Percentiles rank a stretch among this genome's conserved stretches.
Evolutionary conservation across 768 basidiomycete species (phyloP).

Genomic region (Leccinum aurantiacum): DNA sequence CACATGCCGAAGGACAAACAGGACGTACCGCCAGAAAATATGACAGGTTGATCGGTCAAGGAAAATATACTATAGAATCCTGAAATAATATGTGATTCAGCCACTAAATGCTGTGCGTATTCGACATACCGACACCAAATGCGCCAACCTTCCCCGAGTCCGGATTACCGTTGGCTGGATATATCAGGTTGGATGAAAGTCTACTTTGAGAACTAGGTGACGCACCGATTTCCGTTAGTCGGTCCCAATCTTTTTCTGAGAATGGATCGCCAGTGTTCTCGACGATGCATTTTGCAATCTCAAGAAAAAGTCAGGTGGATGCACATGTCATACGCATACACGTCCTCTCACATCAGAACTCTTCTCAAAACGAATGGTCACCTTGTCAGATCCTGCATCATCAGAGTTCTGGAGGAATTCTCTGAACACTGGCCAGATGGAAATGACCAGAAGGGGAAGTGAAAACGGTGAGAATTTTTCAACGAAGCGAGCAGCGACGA

Average conservation of each 20-base stretch:
- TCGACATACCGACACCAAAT: slow-evolving; percentile 68
- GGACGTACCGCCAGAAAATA: slow-evolving; percentile 63
- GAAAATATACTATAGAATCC: slow-evolving; percentile 80
- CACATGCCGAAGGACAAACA: slow-evolving; percentile 18
- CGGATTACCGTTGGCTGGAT: slow-evolving; percentile 83
- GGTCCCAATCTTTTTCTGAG: slow-evolving; percentile 80
- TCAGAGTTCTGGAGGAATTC: not conserved
- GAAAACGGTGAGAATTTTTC: not conserved
- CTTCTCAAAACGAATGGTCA: slow-evolving; percentile 77
- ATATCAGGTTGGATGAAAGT: not conserved
- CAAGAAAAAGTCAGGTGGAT: not conserved
- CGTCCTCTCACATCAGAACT: slow-evolving; percentile 37
- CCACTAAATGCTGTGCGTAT: not conserved
- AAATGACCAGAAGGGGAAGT: not conserved
- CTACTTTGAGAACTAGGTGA: not conserved
- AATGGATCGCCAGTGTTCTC: slow-evolving; percentile 68
- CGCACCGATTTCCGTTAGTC: slow-evolving; percentile 85
- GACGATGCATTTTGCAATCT: not conserved
- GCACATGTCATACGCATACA: not conserved
- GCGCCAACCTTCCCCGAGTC: slow-evolving; percentile 95
- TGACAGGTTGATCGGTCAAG: slow-evolving; percentile 74
- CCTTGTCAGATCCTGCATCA: slow-evolving; percentile 51
- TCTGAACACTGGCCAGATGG: slow-evolving; percentile 59
- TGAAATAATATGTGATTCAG: slow-evolving; percentile 16
- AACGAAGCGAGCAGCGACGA: not conserved